Conservation (phyloP, 805 yeast species). For the Blastobotrys muscicola region DNA sequence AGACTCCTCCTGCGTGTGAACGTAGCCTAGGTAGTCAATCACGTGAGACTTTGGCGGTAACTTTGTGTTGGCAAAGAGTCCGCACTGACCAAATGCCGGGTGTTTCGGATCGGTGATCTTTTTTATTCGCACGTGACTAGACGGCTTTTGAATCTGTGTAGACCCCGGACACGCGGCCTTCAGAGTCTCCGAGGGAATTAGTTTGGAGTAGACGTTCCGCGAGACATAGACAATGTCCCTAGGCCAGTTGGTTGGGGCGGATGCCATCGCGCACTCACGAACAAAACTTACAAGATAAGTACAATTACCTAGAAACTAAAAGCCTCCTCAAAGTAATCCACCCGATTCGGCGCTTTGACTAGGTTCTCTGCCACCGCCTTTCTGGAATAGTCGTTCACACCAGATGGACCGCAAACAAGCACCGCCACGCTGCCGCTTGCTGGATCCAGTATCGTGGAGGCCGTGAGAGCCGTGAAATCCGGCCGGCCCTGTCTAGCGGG, state of each 20-base stretch:
- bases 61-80: constrained; percentile 16
- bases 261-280: constrained; percentile 2
- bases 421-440: not conserved
- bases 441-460: too few species aligned
- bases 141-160: constrained; percentile 6
- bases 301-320: not conserved
- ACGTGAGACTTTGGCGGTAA: constrained; percentile 12
- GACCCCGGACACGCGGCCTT: not conserved
- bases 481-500: not conserved
- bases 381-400: not conserved
- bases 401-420: not conserved
- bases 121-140: constrained; percentile 11
- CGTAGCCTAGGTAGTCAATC: constrained; percentile 17
- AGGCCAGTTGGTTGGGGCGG: constrained; percentile 17
- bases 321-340: not conserved
- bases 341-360: constrained; percentile 1
- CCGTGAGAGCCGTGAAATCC: not conserved
- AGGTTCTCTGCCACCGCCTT: constrained; percentile 1
- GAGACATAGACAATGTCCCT: constrained; percentile 7
- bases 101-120: constrained; percentile 12
- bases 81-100: constrained; percentile 18
- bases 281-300: not conserved
- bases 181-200: constrained; percentile 9
- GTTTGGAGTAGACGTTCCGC: constrained; percentile 12
- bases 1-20: constrained; percentile 12